Conservation (phyloP, 2,329 filamentous ascomycete species). For the Incumbomyces delicatus region DNA sequence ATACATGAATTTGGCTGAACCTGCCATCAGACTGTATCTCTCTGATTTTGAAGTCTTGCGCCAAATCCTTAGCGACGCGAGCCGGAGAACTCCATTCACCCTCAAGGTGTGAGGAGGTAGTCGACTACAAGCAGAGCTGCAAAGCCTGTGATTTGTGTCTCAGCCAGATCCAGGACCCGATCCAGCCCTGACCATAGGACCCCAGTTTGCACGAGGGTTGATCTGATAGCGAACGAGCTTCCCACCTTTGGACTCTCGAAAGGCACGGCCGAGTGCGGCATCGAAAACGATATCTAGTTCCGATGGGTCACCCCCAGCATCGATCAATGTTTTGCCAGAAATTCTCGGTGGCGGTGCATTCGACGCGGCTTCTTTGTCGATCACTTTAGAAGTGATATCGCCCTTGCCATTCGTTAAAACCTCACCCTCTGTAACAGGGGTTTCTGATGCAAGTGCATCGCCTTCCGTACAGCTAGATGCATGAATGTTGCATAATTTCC, state of each 20-base stretch:
- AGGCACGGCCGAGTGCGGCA: conserved; percentile 63
- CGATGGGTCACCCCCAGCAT: conserved; percentile 24
- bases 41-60: no score
- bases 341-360: conserved; percentile 14
- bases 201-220: conserved; percentile 90
- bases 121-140: no score
- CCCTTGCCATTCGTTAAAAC: conserved; percentile 15
- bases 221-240: conserved; percentile 77
- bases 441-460: conserved; percentile 1
- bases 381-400: conserved; percentile 17
- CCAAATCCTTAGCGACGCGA: no score
- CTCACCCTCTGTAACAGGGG: conserved; percentile 19
- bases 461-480: background rate
- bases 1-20: no score
- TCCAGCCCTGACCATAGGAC: conserved; percentile 55
- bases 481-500: background rate
- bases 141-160: no score
- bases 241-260: conserved; percentile 61
- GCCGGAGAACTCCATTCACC: no score
- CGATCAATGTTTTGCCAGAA: conserved; percentile 18
- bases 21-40: no score
- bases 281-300: conserved; percentile 64
- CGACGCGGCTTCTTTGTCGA: conserved; percentile 16
- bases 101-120: no score
- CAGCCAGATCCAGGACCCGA: background rate